These are phyloP conservation scores for Starmerella floris DNA, from an alignment of 805 yeast genomes.

Conservation along the genomic window DNA sequence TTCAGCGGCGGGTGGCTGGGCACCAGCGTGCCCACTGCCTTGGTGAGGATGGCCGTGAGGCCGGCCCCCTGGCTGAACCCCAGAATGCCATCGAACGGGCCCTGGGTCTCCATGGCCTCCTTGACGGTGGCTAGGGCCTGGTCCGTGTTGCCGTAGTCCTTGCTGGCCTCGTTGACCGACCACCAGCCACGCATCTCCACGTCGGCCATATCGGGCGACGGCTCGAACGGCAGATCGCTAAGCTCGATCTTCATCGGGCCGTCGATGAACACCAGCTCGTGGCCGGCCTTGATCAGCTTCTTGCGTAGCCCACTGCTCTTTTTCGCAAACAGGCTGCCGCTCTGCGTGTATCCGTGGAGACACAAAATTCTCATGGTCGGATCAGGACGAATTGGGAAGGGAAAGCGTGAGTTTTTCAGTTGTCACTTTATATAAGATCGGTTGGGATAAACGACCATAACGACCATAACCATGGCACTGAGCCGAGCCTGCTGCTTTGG, in stretches of 20 bases:
- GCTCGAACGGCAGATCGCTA: constrained; percentile 61
- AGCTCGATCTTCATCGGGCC: constrained; percentile 59
- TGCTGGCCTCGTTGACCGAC: constrained; percentile 35
- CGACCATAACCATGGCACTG: too few relatives aligned
- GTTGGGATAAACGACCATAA: too few relatives aligned
- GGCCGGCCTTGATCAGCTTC: constrained; percentile 47
- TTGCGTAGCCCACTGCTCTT: constrained; percentile 85
- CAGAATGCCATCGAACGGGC: constrained; percentile 76
- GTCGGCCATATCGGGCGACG: constrained; percentile 21
- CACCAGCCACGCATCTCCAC: constrained; percentile 59
- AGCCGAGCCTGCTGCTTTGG: too few relatives aligned
- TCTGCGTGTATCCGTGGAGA: constrained; percentile 73
- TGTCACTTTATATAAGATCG: too few relatives aligned
- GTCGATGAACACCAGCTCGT: constrained; percentile 62
- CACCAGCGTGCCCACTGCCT: constrained; percentile 40
- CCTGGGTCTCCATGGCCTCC: constrained; percentile 45
- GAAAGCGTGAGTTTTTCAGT: too few relatives aligned
- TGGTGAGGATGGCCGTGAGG: constrained; percentile 55
- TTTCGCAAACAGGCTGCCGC: constrained; percentile 67
- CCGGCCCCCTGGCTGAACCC: constrained; percentile 97
- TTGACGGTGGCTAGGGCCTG: constrained; percentile 39
- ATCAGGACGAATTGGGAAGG: too few relatives aligned
- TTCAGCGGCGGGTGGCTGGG: constrained; percentile 43
- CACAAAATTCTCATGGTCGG: constrained; percentile 49
- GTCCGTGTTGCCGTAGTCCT: constrained; percentile 26